Conservation (phyloP, 768 basidiomycete genomes). For the Mycena metata region DNA sequence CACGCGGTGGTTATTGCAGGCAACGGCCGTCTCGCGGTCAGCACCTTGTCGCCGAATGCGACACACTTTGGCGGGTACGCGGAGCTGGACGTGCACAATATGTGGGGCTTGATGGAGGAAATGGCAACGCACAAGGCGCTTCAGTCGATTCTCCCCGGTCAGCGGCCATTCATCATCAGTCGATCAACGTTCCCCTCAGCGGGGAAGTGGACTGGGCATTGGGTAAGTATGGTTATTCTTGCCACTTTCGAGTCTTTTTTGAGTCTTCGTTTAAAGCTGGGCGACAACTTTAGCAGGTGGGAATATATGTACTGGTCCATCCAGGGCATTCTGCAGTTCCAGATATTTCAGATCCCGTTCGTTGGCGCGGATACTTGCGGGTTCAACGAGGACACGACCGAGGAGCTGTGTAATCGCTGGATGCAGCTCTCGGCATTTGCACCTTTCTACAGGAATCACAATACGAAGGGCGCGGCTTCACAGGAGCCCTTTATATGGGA, state of each 20-base stretch:
- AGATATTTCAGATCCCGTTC: conserved; percentile 65
- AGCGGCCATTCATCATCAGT: conserved; percentile 79
- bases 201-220: conserved; percentile 81
- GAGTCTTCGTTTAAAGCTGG: conserved; percentile 52
- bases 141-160: conserved; percentile 64
- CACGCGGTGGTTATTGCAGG: conserved; percentile 50
- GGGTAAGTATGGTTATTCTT: conserved; percentile 48
- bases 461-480: conserved; percentile 70
- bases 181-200: conserved; percentile 78
- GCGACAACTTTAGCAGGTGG: conserved; percentile 86
- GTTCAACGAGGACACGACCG: conserved; percentile 77
- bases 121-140: conserved; percentile 73
- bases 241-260: conserved; percentile 18
- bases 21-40: conserved; percentile 61
- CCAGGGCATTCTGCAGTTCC: conserved; percentile 87
- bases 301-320: conserved; percentile 77
- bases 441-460: conserved; percentile 89
- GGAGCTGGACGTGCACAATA: conserved; percentile 79
- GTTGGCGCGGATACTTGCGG: conserved; percentile 82
- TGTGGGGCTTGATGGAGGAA: conserved; percentile 81
- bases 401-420: conserved; percentile 88
- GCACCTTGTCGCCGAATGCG: conserved; percentile 78
- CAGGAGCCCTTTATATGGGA: conserved; percentile 89
- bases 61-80: conserved; percentile 73
- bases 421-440: conserved; percentile 86